Evolutionary conservation across 306 rosid genomes (phyloP), one percentile per base, ranked within the genome.

Genomic region (Spatholobus suberectus): DNA sequence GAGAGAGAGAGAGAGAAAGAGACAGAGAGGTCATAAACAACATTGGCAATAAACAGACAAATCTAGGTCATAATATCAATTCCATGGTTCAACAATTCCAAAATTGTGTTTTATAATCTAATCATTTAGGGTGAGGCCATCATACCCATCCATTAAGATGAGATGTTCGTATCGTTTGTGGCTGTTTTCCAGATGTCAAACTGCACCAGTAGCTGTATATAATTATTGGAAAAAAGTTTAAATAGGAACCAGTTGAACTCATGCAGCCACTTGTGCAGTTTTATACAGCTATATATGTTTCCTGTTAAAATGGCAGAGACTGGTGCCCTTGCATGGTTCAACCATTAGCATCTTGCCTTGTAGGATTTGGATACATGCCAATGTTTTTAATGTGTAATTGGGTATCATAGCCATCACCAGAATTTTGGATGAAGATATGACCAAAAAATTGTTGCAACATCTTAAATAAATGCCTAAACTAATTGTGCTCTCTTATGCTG

Each of bases 321-420:
- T 65, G 47, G 15, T 65, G 55, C 37, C 70, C 65, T 65, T n/a
- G 49, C 61, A 55, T 75, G 46, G 47, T 55, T 75, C 35, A 34
- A 51, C 24, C 51, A 77, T 17, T 76, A 15, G 32, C 3, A 12
- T 43, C 11, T 43, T 26, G 6, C 11, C 70, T 29, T 32, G n/a
- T 32, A 34, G 66, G 49, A 32, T 73, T 74, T 52, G 35, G 41
- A 55, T 75, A 10, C 23, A 59, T 76, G n/a, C 58, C 37, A 11
- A 58, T 41, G 43, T 41, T 17, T n/a, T 24, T 34, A 26, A 10
- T 10, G 26, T 32, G 27, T 57, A 23, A 37, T 37, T 77, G 15
- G 35, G 47, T 18, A n/a, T 65, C 38, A 32, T 65, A 12, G 51
- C 51, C 74, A 6, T 26, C 17, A 6, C 23, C 74, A 6, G 61